phyloP scores from a whole-genome alignment of 768 basidiomycete genomes.

The Suillus subaureus region DNA sequence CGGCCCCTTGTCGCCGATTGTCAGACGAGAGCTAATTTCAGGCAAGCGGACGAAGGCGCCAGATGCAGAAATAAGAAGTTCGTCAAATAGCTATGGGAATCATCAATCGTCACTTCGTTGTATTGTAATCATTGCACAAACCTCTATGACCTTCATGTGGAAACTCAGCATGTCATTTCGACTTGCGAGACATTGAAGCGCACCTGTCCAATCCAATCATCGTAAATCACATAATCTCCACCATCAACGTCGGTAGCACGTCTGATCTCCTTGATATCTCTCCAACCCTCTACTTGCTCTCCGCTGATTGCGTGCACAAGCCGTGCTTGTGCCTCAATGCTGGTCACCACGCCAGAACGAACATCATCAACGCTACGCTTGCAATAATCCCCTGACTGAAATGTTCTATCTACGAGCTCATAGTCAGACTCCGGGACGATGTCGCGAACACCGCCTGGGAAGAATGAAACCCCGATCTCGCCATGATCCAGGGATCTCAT shows the following conservation, averaged over 20 bases:
- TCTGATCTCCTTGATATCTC: slow-evolving; percentile 56
- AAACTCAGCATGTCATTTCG: slow-evolving; percentile 7
- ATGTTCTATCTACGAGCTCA: slow-evolving; percentile 71
- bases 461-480: slow-evolving; percentile 82
- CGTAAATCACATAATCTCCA: slow-evolving; percentile 79
- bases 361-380: slow-evolving; percentile 78
- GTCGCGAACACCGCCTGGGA: slow-evolving; percentile 55
- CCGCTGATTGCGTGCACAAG: slow-evolving; percentile 76
- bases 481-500: slow-evolving; percentile 75
- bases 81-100: slow-evolving; percentile 72
- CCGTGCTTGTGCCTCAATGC: slow-evolving; percentile 60
- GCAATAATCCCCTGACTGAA: slow-evolving; percentile 80
- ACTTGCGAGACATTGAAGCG: slow-evolving; percentile 24
- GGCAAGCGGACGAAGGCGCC: slow-evolving; percentile 71
- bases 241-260: slow-evolving; percentile 63
- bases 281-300: slow-evolving; percentile 64
- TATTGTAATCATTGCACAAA: slow-evolving; percentile 34
- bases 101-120: slow-evolving; percentile 6
- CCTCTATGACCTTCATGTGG: slow-evolving; percentile 68
- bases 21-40: slow-evolving; percentile 75
- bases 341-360: slow-evolving; percentile 74
- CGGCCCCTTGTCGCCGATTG: slow-evolving; percentile 74
- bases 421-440: slow-evolving; percentile 74
- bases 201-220: slow-evolving; percentile 92
- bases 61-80: slow-evolving; percentile 73